Evolutionary conservation across 192 early-diverging fungal genomes (phyloP), one percentile per base, ranked within the genome.

Genomic region (Linnemannia exigua): DNA sequence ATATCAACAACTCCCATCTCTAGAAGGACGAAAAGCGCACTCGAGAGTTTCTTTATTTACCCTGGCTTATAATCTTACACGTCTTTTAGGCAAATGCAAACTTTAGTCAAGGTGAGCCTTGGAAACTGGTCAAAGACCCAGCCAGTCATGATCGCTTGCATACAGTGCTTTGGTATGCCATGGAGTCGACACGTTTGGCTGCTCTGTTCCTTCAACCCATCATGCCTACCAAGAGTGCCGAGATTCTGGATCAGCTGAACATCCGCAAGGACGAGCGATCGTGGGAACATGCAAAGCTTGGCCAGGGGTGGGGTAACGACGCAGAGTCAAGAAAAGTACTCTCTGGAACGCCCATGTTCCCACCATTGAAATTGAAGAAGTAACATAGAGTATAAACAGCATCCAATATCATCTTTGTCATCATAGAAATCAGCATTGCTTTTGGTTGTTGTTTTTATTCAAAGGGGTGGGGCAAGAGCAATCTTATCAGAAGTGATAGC

Each of bases 201-300:
- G 94, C 89, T 19, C 88, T 98, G 38, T 80, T 97, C 50, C 87
- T 98, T 63, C 94, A 95, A 79, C 96, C 96, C 9, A 91, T 98
- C 25, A 96, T 98, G 93, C 98, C 98, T 12, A 84, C 87, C 2
- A 98, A 96, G 82, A 90, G 93, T 54, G 76, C 74, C 1, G 75
- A 78, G 58, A 84, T 99, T 58, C 85, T 99, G 75, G 90, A 95
- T 73, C 88, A 89, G 22, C 75, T 99, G 15, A 90, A 88, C 8
- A 89, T 98, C 11, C 67, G 84, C 8, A 69, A 22, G 20, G 81
- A 84, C 6, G 91, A 96, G 70, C 92, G 96, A 20, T 74, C 68
- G 35, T 97, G 94, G 92, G 50, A 75, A 1, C 72, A 94, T 79
- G 91, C 93, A 14, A 72, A 70, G 44, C 90, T 94, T 71, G 94